A percentile compares a stretch with the other conserved stretches of the same genome.
phyloP scores from a whole-genome alignment of 2,329 filamentous ascomycete genomes.

The Hymenoscyphus scutula region DNA sequence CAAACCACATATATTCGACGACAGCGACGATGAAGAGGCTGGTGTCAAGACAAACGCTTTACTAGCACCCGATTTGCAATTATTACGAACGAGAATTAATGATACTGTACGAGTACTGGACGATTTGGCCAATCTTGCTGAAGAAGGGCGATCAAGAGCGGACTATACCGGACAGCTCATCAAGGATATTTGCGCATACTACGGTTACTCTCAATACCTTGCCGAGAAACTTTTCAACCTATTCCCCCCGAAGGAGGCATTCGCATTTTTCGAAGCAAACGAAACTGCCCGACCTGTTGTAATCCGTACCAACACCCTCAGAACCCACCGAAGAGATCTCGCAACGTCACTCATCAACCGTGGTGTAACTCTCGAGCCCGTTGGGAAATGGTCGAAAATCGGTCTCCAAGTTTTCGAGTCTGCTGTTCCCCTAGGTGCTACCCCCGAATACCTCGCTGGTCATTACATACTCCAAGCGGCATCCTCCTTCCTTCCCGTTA shows the following conservation, averaged over 20 bases:
- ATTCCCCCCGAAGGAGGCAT: conserved; percentile 89
- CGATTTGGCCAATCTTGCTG: conserved; percentile 78
- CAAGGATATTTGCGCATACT: conserved; percentile 93
- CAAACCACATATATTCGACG: conserved; percentile 60
- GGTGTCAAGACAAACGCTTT: conserved; percentile 59
- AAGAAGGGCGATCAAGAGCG: conserved; percentile 75
- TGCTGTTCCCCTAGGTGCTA: conserved; percentile 76
- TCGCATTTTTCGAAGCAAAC: conserved; percentile 99
- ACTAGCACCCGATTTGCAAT: conserved; percentile 84
- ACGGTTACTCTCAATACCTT: conserved; percentile 92
- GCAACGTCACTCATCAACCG: conserved; percentile 94
- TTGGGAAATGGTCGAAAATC: conserved; percentile 98
- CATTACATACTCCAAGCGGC: conserved; percentile 98
- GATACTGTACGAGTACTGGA: conserved; percentile 90
- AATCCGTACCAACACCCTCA: conserved; percentile 93
- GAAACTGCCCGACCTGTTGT: conserved; percentile 91
- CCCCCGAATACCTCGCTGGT: conserved; percentile 93
- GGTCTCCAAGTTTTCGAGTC: conserved; percentile 95
- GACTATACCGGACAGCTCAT: conserved; percentile 87
- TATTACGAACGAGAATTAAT: conserved; percentile 84
- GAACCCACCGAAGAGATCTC: conserved; percentile 72
- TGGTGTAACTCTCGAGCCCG: conserved; percentile 91
- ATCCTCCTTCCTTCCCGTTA: conserved; percentile 93
- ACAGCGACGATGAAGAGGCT: conserved; percentile 59
- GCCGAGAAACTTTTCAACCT: conserved; percentile 93